A percentile compares a stretch with the other conserved stretches of the same genome.
phyloP scores from a whole-genome alignment of 495 filamentous ascomycete genomes.

The Platismatia glauca region DNA sequence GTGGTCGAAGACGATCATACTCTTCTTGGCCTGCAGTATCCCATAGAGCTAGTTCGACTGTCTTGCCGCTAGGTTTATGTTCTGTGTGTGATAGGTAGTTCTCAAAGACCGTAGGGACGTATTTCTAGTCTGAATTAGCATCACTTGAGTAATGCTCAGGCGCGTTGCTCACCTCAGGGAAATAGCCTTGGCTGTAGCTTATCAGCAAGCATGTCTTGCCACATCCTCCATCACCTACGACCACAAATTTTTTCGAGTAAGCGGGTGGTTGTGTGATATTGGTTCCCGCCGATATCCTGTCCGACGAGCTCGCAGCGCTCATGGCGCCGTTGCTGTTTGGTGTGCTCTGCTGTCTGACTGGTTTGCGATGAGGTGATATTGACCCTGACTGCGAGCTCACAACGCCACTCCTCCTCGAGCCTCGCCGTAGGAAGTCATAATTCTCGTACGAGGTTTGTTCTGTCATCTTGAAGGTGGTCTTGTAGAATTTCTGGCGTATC shows the following conservation, averaged over 20 bases:
- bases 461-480: conserved; percentile 33
- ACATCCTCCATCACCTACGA: conserved; percentile 95
- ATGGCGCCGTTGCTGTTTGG: conserved; percentile 71
- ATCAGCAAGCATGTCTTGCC: conserved; percentile 98
- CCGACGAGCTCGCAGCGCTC: conserved; percentile 58
- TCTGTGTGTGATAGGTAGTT: conserved; percentile 97
- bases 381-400: conserved; percentile 37
- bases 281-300: conserved; percentile 66
- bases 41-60: conserved; percentile 92
- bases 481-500: background rate
- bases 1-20: no score
- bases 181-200: conserved; percentile 95
- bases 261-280: conserved; percentile 79
- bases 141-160: background rate
- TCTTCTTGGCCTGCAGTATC: conserved; percentile 97
- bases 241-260: conserved; percentile 98
- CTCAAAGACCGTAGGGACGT: conserved; percentile 97
- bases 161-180: conserved; percentile 71
- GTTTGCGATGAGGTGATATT: conserved; percentile 40
- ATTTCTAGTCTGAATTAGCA: conserved; percentile 61
- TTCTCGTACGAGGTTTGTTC: conserved; percentile 42
- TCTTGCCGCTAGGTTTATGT: conserved; percentile 80
- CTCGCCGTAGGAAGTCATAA: conserved; percentile 43
- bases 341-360: conserved; percentile 51
- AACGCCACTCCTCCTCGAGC: conserved; percentile 30